A percentile compares a stretch with the other conserved stretches of the same genome.
Conservation (phyloP, 768 basidiomycete genomes). For the Russula lepida region DNA sequence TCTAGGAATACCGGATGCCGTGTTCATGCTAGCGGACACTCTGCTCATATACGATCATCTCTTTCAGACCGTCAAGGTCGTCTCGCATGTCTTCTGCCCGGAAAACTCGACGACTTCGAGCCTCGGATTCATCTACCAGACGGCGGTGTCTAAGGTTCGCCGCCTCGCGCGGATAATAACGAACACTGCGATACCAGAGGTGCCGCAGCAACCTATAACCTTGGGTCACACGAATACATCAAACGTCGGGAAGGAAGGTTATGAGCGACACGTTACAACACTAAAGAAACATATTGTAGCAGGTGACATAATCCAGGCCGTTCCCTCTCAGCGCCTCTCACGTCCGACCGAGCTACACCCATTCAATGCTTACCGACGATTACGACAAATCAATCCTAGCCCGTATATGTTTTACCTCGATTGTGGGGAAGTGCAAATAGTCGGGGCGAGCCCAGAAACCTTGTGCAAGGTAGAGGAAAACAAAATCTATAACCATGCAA, state of each 20-base stretch:
- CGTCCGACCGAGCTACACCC: conserved; percentile 85
- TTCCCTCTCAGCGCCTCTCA: conserved; percentile 86
- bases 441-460: conserved; percentile 98
- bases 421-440: conserved; percentile 86
- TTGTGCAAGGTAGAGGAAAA: conserved; percentile 91
- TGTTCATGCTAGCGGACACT: conserved; percentile 96
- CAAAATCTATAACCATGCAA: conserved; percentile 94
- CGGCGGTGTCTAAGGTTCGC: conserved; percentile 74
- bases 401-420: conserved; percentile 99
- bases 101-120: conserved; percentile 56
- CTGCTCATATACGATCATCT: conserved; percentile 96
- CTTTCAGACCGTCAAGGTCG: conserved; percentile 88
- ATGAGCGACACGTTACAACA: conserved; percentile 82
- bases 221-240: conserved; percentile 66
- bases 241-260: conserved; percentile 90
- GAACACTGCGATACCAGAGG: conserved; percentile 47
- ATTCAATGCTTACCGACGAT: conserved; percentile 92
- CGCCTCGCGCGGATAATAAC: conserved; percentile 68
- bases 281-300: conserved; percentile 92
- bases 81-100: conserved; percentile 91
- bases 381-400: conserved; percentile 92
- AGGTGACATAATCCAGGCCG: conserved; percentile 98
- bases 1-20: conserved; percentile 84
- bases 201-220: conserved; percentile 53
- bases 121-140: conserved; percentile 79